Evolutionary conservation across 768 basidiomycete genomes (phyloP), one percentile per base, ranked within the genome.

Genomic region (Mycena alexandri): DNA sequence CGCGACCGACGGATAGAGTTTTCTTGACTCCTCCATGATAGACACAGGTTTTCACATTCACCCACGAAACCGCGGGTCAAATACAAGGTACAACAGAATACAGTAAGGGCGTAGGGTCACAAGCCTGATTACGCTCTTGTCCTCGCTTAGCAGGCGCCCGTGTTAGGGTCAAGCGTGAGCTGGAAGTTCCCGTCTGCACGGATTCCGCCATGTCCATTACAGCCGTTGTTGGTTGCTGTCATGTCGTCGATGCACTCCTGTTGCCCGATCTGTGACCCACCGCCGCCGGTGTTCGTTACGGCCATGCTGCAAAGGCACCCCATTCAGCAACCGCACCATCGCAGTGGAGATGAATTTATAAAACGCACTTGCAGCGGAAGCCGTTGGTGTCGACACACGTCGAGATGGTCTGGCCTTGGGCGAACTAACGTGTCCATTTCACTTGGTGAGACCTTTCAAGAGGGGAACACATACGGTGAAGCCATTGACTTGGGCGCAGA

Each of bases 401-500:
- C 21, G 52, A 61, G 34, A 68, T 59, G 11, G 51, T 56, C 55
- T 63, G 47, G 53, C 61, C 72, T 33, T 56, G 61, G 55, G 61
- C 68, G 55, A 73, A 65, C 72, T 71, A 34, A 3, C 5, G 12
- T 6, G n/a, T 25, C 33, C 19, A 19, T 16, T n/a, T 29, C 29
- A 19, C 38, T 60, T 16, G 8, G 29, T 57, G 21, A 41, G 55
- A n/a, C 34, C 17, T 25, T 19, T 17, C 22, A 11, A 13, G n/a
- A 14, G 75, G 78, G 33, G 73, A 71, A 61, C 77, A 80, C 55
- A 8, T 33, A 57, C 42, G 19, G 42, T 16, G 14, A 42, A n/a
- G 55, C 55, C 55, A 24, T 57, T 57, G 24, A 57, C 55, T 19
- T 17, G 5, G 22, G 6, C 5, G 42, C 55, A 57, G 42, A 56